phyloP scores from a whole-genome alignment of 345 rosid genomes.

The Pistacia atlantica region DNA sequence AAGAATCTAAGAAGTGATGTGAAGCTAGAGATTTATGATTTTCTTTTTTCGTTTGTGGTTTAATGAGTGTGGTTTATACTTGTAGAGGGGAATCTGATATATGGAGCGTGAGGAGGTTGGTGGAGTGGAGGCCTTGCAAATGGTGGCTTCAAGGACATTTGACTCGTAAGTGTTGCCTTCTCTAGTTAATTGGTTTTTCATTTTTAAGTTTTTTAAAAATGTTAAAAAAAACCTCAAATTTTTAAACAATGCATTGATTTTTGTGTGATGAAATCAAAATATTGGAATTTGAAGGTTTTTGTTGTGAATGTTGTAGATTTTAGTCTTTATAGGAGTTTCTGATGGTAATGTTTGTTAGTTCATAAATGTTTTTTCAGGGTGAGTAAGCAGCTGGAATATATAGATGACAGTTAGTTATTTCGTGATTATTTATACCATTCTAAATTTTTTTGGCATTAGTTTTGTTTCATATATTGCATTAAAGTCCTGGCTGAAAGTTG shows the following conservation, averaged over 20 bases:
- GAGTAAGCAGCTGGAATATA: not conserved
- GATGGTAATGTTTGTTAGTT: not conserved
- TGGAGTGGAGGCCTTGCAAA: constrained; percentile 94
- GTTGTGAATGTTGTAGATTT: not conserved
- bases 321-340: no score
- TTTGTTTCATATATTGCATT: constrained; percentile 9
- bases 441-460: not conserved
- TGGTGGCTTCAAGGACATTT: constrained; percentile 85
- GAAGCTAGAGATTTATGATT: not conserved
- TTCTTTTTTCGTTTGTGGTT: not conserved
- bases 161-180: constrained; percentile 44
- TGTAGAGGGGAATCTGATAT: constrained; percentile 55
- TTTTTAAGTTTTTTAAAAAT: not conserved
- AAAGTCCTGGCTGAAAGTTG: not conserved
- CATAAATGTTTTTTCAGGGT: no score
- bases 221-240: not conserved
- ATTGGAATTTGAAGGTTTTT: not conserved
- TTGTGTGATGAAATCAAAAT: not conserved
- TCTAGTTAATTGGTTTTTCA: not conserved
- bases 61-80: not conserved
- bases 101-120: constrained; percentile 77
- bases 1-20: not conserved
- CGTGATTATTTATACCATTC: not conserved
- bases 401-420: not conserved
- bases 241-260: not conserved